Base-by-base conservation (phyloP, 108 stramenopile species). In the Craspedostauros australis region DNA sequence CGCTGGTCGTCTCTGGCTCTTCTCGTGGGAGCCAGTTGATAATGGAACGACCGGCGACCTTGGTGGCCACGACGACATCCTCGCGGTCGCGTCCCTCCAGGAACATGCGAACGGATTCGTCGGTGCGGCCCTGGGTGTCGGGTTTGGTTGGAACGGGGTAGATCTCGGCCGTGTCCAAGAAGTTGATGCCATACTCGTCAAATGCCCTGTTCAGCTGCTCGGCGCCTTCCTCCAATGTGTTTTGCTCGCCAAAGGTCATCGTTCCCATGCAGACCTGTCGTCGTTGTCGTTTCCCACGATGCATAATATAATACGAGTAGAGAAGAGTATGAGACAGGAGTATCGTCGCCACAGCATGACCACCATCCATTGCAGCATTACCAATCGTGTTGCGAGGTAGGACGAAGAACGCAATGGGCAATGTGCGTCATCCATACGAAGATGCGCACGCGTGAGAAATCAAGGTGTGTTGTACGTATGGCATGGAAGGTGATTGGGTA, bases 161-260 rank as follows among this genome's bases (percentile, higher is more conserved):
- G 70, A 91, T 79, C 65, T 96, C 95, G 4, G 95, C 93, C 12
- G 95, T 96, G 44, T 96, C 96, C 11, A 97, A 26, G 57, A 93
- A 93, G 55, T 97, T 97, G 45, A 97, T 72, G 3, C 94, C 96
- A 50, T 85, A 90, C 5, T 90, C 54, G 57, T 93, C 89, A 56
- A 77, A 88, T 6, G 96, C 94, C 25, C 44, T 44, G 26, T 86
- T 78, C 1, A 97, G 65, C 54, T 86, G 86, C 18, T 72, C 79
- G 18, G 93, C 82, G 19, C 91, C 96, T 46, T 95, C 88, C 46
- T 86, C 76, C 7, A 82, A 45, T 7, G 84, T 88, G 59, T 95
- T 95, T 62, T 97, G 96, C 40, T 79, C 54, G 6, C 91, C 87
- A 61, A 84, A 93, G 0, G 87, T 93, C 87, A 88, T 88, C 26